A percentile compares a stretch with the other conserved stretches of the same genome.
These are phyloP conservation scores for Epichloe gansuensis DNA, from an alignment of 2,329 filamentous ascomycete species.

Conservation along the genomic window DNA sequence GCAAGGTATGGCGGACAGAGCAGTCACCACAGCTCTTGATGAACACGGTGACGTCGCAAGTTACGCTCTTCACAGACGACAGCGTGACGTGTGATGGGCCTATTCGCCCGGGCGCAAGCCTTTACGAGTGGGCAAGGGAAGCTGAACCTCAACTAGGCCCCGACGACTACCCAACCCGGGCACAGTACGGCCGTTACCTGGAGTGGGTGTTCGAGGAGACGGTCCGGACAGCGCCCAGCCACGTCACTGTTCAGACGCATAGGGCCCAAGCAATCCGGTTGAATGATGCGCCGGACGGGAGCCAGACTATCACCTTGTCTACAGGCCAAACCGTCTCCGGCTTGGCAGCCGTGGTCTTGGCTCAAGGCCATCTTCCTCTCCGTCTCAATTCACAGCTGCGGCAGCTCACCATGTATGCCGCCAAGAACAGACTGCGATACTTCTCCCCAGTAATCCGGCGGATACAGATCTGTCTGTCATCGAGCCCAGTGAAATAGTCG, in stretches of 20 bases:
- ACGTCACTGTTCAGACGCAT: not conserved
- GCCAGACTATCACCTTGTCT: slow-evolving; percentile 2
- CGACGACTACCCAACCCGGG: slow-evolving; percentile 3
- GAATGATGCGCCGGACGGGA: not conserved
- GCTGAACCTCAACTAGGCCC: not conserved
- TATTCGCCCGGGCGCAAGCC: slow-evolving; percentile 3
- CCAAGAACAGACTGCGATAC: not conserved
- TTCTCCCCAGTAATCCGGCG: slow-evolving; percentile 1
- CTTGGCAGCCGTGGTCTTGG: slow-evolving; percentile 1
- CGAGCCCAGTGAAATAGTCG: not conserved
- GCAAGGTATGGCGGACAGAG: slow-evolving; percentile 4
- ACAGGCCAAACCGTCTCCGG: not conserved
- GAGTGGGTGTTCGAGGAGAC: slow-evolving; percentile 4
- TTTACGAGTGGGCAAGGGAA: slow-evolving; percentile 4
- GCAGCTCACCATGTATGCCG: not conserved
- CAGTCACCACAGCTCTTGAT: slow-evolving; percentile 5
- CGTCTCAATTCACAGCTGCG: not conserved
- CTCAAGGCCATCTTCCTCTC: slow-evolving; percentile 4
- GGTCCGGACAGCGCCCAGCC: not conserved
- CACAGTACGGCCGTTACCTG: slow-evolving; percentile 4
- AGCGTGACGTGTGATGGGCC: slow-evolving; percentile 5
- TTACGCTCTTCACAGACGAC: slow-evolving; percentile 4
- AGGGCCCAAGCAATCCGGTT: not conserved
- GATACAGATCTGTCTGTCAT: slow-evolving; percentile 3
- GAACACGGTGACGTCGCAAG: slow-evolving; percentile 6